Conservation (phyloP, 2,329 filamentous ascomycete genomes). For the Phaeoacremonium minimum region DNA sequence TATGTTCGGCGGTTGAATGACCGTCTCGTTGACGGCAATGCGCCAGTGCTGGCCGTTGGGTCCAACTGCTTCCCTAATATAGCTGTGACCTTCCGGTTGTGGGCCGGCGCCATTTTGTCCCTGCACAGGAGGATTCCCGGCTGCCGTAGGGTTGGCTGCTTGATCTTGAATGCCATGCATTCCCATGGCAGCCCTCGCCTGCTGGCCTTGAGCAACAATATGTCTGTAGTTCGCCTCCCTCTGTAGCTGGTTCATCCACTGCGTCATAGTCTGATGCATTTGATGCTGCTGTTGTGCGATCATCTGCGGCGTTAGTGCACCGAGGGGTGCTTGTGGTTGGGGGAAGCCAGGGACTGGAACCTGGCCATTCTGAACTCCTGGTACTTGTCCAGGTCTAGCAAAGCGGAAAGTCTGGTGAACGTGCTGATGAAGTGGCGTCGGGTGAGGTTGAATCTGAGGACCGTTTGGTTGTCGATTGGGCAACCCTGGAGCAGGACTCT, state of each 20-base stretch:
- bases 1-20: conserved; percentile 7
- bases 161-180: conserved; percentile 34
- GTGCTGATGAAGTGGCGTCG: too few species aligned
- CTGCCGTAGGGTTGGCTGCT: conserved; percentile 13
- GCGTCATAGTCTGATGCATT: conserved; percentile 36
- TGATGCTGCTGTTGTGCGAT: conserved; percentile 30
- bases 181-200: conserved; percentile 31
- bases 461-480: conserved; percentile 2
- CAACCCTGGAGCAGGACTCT: conserved; percentile 20
- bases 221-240: conserved; percentile 37
- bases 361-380: too few species aligned
- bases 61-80: conserved; percentile 42
- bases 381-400: conserved; percentile 1
- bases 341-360: not conserved
- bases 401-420: conserved; percentile 3
- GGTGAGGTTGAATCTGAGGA: conserved; percentile 9
- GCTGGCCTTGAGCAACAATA: conserved; percentile 37
- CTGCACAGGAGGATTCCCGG: conserved; percentile 17
- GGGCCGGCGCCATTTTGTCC: conserved; percentile 22
- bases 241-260: conserved; percentile 43
- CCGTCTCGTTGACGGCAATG: conserved; percentile 44
- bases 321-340: not conserved
- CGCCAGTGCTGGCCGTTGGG: conserved; percentile 49
- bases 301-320: conserved; percentile 8
- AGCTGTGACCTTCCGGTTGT: conserved; percentile 30